Percentiles rank a stretch among this genome's conserved stretches.
Evolutionary conservation across 2,329 filamentous ascomycete species (phyloP).

Genomic region (Diplocarpon mali): DNA sequence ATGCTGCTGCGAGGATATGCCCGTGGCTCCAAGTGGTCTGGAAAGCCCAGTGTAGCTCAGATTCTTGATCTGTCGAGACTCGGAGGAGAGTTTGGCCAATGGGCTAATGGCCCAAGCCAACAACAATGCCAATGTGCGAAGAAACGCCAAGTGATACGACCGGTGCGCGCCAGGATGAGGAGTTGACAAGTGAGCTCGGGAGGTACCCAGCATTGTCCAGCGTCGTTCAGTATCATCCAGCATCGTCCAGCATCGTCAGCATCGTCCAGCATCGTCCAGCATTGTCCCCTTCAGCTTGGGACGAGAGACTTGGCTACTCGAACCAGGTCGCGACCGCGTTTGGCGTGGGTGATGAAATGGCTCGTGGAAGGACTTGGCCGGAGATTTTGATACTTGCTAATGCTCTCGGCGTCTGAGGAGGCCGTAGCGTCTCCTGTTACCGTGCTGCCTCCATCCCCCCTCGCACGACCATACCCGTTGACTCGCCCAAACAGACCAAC

Average conservation of each 20-base stretch:
- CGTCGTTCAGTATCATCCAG: too few species aligned
- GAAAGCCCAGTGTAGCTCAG: background rate
- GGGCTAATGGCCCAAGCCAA: too few species aligned
- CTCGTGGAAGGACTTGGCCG: slow-evolving; percentile 10
- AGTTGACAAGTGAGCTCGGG: slow-evolving; percentile 12
- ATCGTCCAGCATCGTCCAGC: too few species aligned
- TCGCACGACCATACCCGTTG: background rate
- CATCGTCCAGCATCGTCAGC: too few species aligned
- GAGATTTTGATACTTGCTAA: slow-evolving; percentile 15
- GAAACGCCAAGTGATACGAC: slow-evolving; percentile 23
- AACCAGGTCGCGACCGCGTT: slow-evolving; percentile 16
- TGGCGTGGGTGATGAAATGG: slow-evolving; percentile 5
- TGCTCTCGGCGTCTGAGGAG: slow-evolving; percentile 3
- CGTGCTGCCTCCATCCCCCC: background rate
- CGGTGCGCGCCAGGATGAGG: slow-evolving; percentile 3
- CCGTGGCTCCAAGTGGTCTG: background rate
- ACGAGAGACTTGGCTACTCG: slow-evolving; percentile 16
- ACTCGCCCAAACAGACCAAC: background rate
- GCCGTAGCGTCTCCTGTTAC: slow-evolving; percentile 5
- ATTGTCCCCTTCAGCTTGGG: slow-evolving; percentile 10
- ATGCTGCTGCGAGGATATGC: slow-evolving; percentile 2
- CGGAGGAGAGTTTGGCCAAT: slow-evolving; percentile 10
- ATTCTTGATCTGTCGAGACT: background rate
- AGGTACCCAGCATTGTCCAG: slow-evolving; percentile 15
- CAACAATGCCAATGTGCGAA: slow-evolving; percentile 15